Conservation (phyloP, 495 filamentous ascomycete genomes). For the Annulohypoxylon nitens region DNA sequence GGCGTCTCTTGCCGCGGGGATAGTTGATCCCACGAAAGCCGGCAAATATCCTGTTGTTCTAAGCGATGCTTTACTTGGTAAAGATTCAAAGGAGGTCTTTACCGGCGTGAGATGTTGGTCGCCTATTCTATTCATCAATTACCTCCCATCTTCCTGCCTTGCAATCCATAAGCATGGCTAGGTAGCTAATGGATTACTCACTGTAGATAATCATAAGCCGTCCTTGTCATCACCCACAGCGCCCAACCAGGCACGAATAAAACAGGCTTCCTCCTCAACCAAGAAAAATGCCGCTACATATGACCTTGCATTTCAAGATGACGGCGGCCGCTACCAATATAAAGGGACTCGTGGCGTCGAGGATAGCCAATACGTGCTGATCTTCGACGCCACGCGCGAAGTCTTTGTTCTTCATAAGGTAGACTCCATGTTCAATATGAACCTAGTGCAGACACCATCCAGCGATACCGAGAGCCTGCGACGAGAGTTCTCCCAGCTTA, state of each 20-base stretch:
- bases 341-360: conserved; percentile 61
- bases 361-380: conserved; percentile 66
- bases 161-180: background rate
- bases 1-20: conserved; percentile 50
- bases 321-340: conserved; percentile 64
- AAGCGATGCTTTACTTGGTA: conserved; percentile 67
- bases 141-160: background rate
- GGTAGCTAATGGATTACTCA: conserved; percentile 23
- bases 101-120: conserved; percentile 66
- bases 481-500: conserved; percentile 59
- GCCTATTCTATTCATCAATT: background rate
- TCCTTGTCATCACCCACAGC: conserved; percentile 59
- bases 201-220: conserved; percentile 67
- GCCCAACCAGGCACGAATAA: conserved; percentile 60
- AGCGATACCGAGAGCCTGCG: conserved; percentile 57
- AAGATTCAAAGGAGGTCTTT: conserved; percentile 64
- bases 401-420: conserved; percentile 69
- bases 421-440: conserved; percentile 72
- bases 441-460: conserved; percentile 61
- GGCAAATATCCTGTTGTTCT: conserved; percentile 68
- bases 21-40: conserved; percentile 63
- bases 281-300: conserved; percentile 57
- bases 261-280: conserved; percentile 51
- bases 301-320: conserved; percentile 62
- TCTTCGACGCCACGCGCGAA: conserved; percentile 66